These are phyloP conservation scores for Saccharomyces hybrid DNA, from an alignment of 1,139 yeast species.

Conservation along the genomic window DNA sequence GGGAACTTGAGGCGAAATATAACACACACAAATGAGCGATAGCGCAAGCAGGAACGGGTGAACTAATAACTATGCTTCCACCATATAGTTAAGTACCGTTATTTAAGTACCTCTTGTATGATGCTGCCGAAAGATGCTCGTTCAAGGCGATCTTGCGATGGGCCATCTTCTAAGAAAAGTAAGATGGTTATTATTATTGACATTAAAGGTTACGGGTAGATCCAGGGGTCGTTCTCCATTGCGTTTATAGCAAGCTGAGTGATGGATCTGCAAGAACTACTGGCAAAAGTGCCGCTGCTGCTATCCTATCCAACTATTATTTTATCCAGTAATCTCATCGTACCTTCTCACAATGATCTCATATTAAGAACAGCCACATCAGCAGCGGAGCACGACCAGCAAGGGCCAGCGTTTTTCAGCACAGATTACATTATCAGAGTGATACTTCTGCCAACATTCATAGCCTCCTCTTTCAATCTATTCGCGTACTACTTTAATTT, in stretches of 20 bases:
- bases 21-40: constrained; percentile 7
- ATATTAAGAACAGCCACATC: neutral
- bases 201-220: neutral
- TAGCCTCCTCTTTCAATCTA: constrained; percentile 19
- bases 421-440: constrained; percentile 8
- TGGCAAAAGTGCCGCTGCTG: constrained; percentile 32
- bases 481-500: constrained; percentile 9
- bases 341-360: constrained; percentile 15
- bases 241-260: neutral
- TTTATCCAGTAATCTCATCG: constrained; percentile 30
- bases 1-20: constrained; percentile 24
- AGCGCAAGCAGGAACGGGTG: neutral
- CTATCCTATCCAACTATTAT: constrained; percentile 35
- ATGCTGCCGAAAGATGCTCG: neutral
- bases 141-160: neutral
- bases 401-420: constrained; percentile 3
- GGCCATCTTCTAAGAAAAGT: neutral
- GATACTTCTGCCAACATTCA: constrained; percentile 25
- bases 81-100: neutral
- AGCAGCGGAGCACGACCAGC: constrained; percentile 5
- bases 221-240: neutral
- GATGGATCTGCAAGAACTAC: constrained; percentile 11
- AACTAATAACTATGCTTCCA: neutral
- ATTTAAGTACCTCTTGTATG: neutral
- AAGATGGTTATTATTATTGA: neutral